These are phyloP conservation scores for Cardamine chenopodiifolia DNA, from an alignment of 345 rosid species.

Conservation along the genomic window DNA sequence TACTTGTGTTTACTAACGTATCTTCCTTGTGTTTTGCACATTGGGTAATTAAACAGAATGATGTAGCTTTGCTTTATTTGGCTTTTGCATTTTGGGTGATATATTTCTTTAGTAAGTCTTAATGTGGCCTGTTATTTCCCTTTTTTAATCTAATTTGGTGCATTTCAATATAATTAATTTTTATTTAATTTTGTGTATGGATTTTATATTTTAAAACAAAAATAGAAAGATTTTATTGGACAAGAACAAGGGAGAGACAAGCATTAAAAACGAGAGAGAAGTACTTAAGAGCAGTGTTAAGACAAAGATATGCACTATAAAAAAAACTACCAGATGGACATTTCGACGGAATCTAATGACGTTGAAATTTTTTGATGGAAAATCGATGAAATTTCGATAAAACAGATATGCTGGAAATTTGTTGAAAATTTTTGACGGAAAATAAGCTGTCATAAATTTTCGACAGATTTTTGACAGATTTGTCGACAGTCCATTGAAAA, in stretches of 20 bases:
- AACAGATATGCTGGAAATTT: no score
- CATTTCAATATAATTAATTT: background rate
- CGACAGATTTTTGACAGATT: no score
- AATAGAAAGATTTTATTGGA: conserved; percentile 88
- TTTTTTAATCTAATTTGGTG: background rate
- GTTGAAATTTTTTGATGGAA: no score
- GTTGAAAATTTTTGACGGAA: no score
- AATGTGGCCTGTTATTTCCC: background rate
- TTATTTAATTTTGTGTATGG: background rate
- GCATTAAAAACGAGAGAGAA: conserved; percentile 74
- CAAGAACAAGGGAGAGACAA: conserved; percentile 93
- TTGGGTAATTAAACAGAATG: conserved; percentile 56
- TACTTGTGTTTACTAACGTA: no score
- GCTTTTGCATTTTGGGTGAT: conserved; percentile 64
- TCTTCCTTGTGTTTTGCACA: background rate
- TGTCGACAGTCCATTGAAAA: no score
- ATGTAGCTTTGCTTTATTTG: conserved; percentile 59
- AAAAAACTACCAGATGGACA: no score
- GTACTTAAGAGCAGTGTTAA: conserved; percentile 83
- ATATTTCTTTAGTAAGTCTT: conserved; percentile 64
- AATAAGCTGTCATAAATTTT: no score
- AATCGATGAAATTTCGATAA: no score
- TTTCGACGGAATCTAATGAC: no score
- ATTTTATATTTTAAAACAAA: background rate
- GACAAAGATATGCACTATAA: no score